Evolutionary conservation across 192 early-diverging fungal genomes (phyloP).

Genomic region (Chytriomyces confervae): DNA sequence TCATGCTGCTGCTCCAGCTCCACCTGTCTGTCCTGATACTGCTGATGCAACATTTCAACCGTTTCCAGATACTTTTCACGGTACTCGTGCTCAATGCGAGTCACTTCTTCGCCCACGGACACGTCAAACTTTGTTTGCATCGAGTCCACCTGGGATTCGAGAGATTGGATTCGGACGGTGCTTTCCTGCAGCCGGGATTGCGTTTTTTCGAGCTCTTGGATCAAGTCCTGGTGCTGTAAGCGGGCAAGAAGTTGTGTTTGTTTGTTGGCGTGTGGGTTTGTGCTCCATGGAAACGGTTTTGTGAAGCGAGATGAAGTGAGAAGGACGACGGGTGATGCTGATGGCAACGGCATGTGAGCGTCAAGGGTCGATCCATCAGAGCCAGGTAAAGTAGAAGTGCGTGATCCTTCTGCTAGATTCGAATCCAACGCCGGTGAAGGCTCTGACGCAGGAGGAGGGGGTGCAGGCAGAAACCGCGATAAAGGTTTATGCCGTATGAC

Average conservation of each 20-base stretch:
- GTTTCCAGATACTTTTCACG: background rate
- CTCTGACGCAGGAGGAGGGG: background rate
- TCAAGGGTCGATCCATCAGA: too few relatives aligned
- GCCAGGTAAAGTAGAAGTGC: too few relatives aligned
- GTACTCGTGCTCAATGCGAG: slow-evolving; percentile 4
- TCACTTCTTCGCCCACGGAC: slow-evolving; percentile 4
- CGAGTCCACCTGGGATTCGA: background rate
- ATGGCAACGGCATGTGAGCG: too few relatives aligned
- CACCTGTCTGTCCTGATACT: background rate
- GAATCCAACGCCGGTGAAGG: background rate
- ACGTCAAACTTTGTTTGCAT: slow-evolving; percentile 20
- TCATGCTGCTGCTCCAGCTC: background rate
- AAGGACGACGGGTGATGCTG: too few relatives aligned
- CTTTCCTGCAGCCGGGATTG: background rate
- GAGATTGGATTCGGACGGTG: background rate
- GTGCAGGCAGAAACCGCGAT: background rate
- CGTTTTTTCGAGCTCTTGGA: background rate
- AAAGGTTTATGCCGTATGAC: background rate
- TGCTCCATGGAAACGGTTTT: background rate
- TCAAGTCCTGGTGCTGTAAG: background rate
- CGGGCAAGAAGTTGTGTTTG: background rate
- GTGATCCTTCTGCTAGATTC: too few relatives aligned
- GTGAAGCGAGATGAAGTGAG: too few relatives aligned
- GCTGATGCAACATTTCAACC: background rate
- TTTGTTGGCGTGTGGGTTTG: background rate